Evolutionary conservation across 164 flowering plant genomes (phyloP).

Genomic region (Sedum album): DNA sequence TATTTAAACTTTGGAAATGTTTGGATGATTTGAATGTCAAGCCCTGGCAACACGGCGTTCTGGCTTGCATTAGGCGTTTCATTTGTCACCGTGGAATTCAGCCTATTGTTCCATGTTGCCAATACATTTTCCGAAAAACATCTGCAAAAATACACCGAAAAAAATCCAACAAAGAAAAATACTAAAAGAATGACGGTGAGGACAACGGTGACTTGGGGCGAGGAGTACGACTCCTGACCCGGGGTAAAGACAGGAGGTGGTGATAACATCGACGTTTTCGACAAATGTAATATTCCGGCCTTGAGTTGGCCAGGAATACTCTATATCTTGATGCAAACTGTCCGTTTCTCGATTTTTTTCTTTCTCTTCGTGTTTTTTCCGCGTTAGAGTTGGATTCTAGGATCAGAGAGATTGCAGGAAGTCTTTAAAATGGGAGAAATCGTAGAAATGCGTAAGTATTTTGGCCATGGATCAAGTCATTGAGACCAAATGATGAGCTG

Average conservation of each 20-base stretch:
- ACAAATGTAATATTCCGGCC: slow-evolving; percentile 6
- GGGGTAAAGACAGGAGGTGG: background rate
- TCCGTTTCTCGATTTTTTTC: background rate
- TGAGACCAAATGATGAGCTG: background rate
- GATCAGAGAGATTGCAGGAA: background rate
- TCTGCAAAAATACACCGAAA: slow-evolving; percentile 51
- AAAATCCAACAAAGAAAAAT: slow-evolving; percentile 52
- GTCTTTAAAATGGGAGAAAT: background rate
- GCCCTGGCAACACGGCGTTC: slow-evolving; percentile 22
- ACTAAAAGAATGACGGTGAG: slow-evolving; percentile 40
- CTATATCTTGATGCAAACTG: background rate
- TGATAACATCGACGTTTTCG: background rate
- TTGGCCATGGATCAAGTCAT: slow-evolving; percentile 1
- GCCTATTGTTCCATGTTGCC: slow-evolving; percentile 18
- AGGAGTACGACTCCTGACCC: slow-evolving; percentile 6
- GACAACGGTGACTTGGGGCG: slow-evolving; percentile 34
- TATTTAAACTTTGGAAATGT: slow-evolving; percentile 53
- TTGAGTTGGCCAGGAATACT: slow-evolving; percentile 1
- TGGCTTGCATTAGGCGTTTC: background rate
- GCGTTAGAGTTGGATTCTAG: background rate
- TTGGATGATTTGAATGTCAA: slow-evolving; percentile 40
- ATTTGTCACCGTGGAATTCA: slow-evolving; percentile 17
- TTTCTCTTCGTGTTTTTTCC: background rate
- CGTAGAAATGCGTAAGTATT: background rate
- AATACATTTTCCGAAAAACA: slow-evolving; percentile 28